Evolutionary conservation across 2,329 filamentous ascomycete species (phyloP), one percentile per base, ranked within the genome.

Genomic region (Ascochyta pisi): DNA sequence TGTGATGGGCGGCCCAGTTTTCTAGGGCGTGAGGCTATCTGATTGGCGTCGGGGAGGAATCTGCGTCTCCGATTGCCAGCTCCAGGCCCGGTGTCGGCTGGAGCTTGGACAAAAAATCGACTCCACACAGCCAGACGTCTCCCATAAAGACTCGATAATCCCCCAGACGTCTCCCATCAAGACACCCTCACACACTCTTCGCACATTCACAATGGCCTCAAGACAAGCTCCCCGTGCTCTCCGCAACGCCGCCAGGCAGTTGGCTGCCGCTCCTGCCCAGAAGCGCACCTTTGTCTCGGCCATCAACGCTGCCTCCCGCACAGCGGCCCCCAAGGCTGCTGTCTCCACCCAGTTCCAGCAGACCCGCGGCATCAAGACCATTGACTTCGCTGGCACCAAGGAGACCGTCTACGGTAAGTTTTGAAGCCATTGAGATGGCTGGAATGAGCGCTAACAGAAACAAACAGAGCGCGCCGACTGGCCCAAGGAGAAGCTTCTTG

Each of bases 401-500:
- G 95, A 99, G 86, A 87, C 89, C 68, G 95, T 99, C 77, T 97
- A 91, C 78, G 92, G 92, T 96, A 81, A 72, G 85, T 74, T 50
- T 33, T 55, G 12, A 15, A 10, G 33, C n/a, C 23, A 31, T 24
- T 39, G 16, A 38, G 8, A 60, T 61, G 62, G 29, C 50, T 55
- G 67, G 54, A 62, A 57, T 23, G 56, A 76, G 58, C 37, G 55
- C 61, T 69, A 55, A 67, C 48, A 8, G 47, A 46, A 46, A 26
- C 63, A 41, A 13, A 60, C 73, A 95, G 95, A 99, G 88, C 93
- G 95, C 83, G 91, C 86, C 77, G 95, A 99, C 84, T 99, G 95
- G 95, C 95, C 95, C 69, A 88, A 90, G 79, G 94, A 97, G 86
- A 98, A 96, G 89, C 92, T 99, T 78, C 84, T 95, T 78, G 91